Conservation (phyloP, 345 rosid species). For the Theobroma cacao region DNA sequence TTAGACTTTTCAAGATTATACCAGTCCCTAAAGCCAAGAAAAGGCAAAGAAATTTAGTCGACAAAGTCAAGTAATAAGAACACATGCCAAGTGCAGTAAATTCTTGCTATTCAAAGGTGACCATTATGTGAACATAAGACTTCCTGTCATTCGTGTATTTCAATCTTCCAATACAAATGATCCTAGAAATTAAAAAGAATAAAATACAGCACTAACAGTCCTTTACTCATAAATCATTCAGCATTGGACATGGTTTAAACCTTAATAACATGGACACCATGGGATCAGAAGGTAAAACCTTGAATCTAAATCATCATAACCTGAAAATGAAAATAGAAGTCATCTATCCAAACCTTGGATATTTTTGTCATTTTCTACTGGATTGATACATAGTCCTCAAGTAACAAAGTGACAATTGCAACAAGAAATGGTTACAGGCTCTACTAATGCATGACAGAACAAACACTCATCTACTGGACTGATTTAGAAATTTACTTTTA, state of each 20-base stretch:
- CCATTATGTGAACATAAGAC: background rate
- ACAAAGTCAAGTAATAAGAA: constrained; percentile 5
- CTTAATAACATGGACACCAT: background rate
- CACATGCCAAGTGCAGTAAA: background rate
- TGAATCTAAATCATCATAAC: background rate
- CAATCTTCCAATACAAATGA: background rate
- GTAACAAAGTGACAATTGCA: background rate
- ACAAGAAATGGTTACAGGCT: background rate
- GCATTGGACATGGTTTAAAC: background rate
- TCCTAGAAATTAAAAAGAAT: background rate
- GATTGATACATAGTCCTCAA: background rate
- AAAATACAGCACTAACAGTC: background rate
- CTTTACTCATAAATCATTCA: background rate
- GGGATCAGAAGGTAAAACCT: background rate
- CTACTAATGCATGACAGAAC: background rate
- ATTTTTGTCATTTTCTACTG: background rate
- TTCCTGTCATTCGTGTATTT: background rate
- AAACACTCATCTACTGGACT: background rate
- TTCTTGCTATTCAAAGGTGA: background rate
- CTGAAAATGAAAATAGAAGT: background rate
- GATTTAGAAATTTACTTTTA: background rate
- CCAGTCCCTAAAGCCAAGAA: constrained; percentile 73
- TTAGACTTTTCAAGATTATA: constrained; percentile 92
- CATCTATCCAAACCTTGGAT: background rate
- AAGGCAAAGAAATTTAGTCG: constrained; percentile 5